Conservation (phyloP, 2,329 filamentous ascomycete species). For the Pyricularia pennisetigena region DNA sequence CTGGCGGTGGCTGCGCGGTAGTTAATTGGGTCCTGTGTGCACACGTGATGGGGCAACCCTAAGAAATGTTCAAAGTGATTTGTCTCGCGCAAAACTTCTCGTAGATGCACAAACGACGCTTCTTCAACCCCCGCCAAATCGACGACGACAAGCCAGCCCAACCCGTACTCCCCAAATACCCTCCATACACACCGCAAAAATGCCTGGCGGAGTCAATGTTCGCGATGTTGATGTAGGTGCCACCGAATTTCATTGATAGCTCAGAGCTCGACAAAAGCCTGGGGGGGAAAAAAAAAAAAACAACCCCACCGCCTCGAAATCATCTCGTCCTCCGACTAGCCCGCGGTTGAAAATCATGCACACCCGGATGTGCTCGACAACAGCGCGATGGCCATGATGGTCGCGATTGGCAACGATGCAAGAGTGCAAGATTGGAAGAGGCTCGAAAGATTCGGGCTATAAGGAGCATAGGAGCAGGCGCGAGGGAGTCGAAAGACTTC, state of each 20-base stretch:
- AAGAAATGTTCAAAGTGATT: background rate
- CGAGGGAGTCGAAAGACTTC: slow-evolving; percentile 65
- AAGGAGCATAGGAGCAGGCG: slow-evolving; percentile 46
- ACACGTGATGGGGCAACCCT: background rate
- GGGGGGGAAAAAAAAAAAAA: too few species aligned
- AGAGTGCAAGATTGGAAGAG: background rate
- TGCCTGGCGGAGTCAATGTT: slow-evolving; percentile 65
- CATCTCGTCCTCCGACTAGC: slow-evolving; percentile 1
- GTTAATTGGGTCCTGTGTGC: background rate
- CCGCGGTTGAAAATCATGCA: slow-evolving; percentile 1
- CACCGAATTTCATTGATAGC: slow-evolving; percentile 18
- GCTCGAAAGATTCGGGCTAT: background rate
- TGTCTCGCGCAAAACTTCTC: background rate
- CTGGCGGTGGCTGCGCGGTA: too few species aligned
- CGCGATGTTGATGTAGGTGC: slow-evolving; percentile 75
- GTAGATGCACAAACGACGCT: background rate
- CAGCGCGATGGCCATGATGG: background rate
- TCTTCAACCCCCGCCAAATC: background rate
- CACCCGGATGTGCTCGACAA: background rate
- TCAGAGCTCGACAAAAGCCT: slow-evolving; percentile 13
- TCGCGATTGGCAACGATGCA: background rate
- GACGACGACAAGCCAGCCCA: slow-evolving; percentile 6
- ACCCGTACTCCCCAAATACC: background rate
- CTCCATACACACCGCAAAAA: slow-evolving; percentile 40
- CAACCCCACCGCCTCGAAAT: slow-evolving; percentile 8